phyloP scores from a whole-genome alignment of 331 rosid species.

The Cydonia oblonga region DNA sequence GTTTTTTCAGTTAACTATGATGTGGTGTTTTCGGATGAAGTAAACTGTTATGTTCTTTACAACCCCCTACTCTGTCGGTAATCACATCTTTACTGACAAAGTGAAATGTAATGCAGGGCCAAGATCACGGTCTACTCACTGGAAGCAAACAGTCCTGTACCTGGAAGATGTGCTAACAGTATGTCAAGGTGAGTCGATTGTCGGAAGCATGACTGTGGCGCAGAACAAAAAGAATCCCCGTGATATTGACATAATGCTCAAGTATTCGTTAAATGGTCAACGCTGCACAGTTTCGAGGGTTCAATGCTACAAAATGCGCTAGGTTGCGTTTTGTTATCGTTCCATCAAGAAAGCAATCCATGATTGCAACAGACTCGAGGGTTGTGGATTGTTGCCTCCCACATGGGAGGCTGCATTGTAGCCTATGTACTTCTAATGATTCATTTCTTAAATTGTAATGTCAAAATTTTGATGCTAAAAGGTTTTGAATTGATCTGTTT shows the following conservation, averaged over 20 bases:
- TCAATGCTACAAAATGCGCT: slow-evolving; percentile 89
- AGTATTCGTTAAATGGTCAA: slow-evolving; percentile 63
- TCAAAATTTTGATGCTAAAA: slow-evolving; percentile 11
- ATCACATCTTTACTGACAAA: background rate
- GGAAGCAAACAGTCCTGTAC: slow-evolving; percentile 98
- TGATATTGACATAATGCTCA: slow-evolving; percentile 75
- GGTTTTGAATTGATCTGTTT: slow-evolving; percentile 2
- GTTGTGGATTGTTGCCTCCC: background rate
- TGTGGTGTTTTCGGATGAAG: background rate
- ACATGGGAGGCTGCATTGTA: slow-evolving; percentile 3
- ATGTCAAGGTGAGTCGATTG: slow-evolving; percentile 76
- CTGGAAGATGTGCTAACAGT: slow-evolving; percentile 84
- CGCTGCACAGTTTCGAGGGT: slow-evolving; percentile 51
- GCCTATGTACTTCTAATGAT: background rate
- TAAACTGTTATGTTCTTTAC: background rate
- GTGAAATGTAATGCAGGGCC: slow-evolving; percentile 51
- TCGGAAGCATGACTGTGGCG: slow-evolving; percentile 72
- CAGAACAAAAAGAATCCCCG: slow-evolving; percentile 83
- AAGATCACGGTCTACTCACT: slow-evolving; percentile 73
- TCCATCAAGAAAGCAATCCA: background rate
- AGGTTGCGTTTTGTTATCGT: background rate
- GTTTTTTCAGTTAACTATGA: background rate
- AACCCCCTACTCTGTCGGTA: background rate
- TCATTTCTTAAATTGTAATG: background rate
- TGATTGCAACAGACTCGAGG: background rate